Evolutionary conservation across 1,284 basidiomycete species (phyloP).

Genomic region (Malassezia yamatoensis): DNA sequence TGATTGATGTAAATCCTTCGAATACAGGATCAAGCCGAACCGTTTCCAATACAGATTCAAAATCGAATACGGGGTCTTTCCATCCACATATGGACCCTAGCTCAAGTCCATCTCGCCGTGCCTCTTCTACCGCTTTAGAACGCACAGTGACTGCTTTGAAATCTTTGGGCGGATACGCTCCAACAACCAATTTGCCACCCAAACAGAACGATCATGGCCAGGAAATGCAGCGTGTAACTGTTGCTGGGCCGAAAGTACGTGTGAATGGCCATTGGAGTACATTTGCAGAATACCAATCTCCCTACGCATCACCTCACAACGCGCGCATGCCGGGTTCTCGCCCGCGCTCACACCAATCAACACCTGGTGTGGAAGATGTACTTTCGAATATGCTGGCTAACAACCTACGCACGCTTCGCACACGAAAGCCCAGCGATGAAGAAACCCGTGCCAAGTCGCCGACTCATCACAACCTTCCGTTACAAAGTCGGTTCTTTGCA

Average conservation of each 20-base stretch:
- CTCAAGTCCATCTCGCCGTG: not conserved
- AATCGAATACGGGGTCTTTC: not conserved
- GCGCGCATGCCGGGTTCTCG: not conserved
- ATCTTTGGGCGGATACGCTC: not conserved
- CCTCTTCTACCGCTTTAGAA: not conserved
- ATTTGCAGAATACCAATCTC: not conserved
- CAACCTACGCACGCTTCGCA: slow-evolving; percentile 33
- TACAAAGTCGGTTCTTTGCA: slow-evolving; percentile 85
- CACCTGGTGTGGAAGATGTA: slow-evolving; percentile 24
- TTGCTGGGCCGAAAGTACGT: not conserved
- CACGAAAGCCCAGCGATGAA: slow-evolving; percentile 15
- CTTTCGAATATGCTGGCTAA: slow-evolving; percentile 41
- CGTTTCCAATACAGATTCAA: not conserved
- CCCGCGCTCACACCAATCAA: slow-evolving; percentile 18
- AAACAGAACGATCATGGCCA: not conserved
- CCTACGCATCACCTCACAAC: not conserved
- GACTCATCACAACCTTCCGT: slow-evolving; percentile 57
- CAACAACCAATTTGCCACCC: not conserved
- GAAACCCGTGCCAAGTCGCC: slow-evolving; percentile 50
- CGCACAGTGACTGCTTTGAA: slow-evolving; percentile 12
- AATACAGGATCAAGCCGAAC: not conserved
- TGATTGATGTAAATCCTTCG: not conserved
- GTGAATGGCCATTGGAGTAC: not conserved
- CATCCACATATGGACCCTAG: not conserved
- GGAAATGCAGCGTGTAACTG: not conserved